Base-by-base conservation (phyloP, 2,329 filamentous ascomycete species). In the Fusarium nurragi region DNA sequence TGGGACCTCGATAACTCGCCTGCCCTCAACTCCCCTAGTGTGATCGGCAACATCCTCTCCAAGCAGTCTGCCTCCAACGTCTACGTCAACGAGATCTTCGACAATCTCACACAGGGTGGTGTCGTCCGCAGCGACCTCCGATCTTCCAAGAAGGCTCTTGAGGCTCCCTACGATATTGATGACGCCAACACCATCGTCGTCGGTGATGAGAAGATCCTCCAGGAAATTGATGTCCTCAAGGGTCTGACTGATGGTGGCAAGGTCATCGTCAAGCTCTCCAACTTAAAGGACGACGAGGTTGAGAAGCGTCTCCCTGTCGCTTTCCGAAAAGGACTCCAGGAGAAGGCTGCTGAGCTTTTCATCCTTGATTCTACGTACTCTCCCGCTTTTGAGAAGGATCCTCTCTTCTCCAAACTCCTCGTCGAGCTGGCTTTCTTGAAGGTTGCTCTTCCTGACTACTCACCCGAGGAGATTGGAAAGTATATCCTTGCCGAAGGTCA, bases 1-100 rank as follows among this genome's bases (percentile, higher is more conserved):
- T 98, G 94, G 93, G 92, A 97, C 69, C 76, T 91, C 37, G 94
- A 97, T 73, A 86, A 88, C 76, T 93, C 93, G 25, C 78, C 82
- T 2, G 85, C 90, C 48, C 83, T 84, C 48, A 82, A 82, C 58
- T 88, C 92, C 2, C 89, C 93, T 12, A 79, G 85, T 21, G 85
- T 81, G 34, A 74, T 89, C 25, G 84, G 84, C 64, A 81, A 78
- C 55, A 74, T 88, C 13, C 86, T 83, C 83, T 94, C 89, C 83
- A 88, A 90, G 83, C 93, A 86, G 77, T 91, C 80, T 77, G 91
- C 80, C 77, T 84, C 73, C 72, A 87, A 88, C 66, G 79, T 90
- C 65, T 84, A 85, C 54, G 72, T 88, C 34, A 88, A 81, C 85
- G 90, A 81, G 79, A 84, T 73, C 71, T 88, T 81, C 79, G 88